Percentiles rank a stretch among this genome's conserved stretches.
phyloP scores from a whole-genome alignment of 495 filamentous ascomycete genomes.

The Tuber magnatum region DNA sequence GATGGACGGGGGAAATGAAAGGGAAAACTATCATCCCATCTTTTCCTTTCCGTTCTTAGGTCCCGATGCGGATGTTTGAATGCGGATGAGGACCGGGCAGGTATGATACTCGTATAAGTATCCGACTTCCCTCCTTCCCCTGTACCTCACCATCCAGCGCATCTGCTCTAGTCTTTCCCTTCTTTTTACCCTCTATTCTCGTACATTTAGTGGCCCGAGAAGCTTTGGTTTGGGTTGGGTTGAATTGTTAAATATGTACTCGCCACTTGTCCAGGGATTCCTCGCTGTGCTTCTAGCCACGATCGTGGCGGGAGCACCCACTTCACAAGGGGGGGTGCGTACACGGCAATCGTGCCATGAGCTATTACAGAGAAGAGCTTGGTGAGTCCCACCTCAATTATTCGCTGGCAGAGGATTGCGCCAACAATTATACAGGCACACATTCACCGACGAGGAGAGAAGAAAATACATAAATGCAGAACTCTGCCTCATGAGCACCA shows the following conservation, averaged over 20 bases:
- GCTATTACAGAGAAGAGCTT: constrained; percentile 21
- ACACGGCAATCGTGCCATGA: constrained; percentile 12
- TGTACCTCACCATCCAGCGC: neutral
- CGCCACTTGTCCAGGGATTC: neutral
- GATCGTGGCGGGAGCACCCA: neutral
- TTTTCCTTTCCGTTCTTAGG: neutral
- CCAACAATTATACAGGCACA: constrained; percentile 37
- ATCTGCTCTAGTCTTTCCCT: neutral
- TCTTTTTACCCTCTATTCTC: neutral
- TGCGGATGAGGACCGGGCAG: neutral
- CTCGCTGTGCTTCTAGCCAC: neutral
- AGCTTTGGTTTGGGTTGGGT: neutral
- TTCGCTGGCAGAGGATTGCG: neutral
- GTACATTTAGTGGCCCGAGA: neutral
- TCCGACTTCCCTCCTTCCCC: neutral
- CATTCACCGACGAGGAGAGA: constrained; percentile 43
- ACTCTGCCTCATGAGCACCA: constrained; percentile 44
- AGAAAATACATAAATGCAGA: constrained; percentile 46
- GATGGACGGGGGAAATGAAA: neutral
- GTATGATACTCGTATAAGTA: neutral
- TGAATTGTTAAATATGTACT: neutral
- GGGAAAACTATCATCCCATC: neutral
- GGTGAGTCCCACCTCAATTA: constrained; percentile 9
- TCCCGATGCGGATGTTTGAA: neutral
- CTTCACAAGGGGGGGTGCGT: neutral